Evolutionary conservation across 805 yeast genomes (phyloP), one percentile per base, ranked within the genome.

Genomic region (Metschnikowia peoriensis): DNA sequence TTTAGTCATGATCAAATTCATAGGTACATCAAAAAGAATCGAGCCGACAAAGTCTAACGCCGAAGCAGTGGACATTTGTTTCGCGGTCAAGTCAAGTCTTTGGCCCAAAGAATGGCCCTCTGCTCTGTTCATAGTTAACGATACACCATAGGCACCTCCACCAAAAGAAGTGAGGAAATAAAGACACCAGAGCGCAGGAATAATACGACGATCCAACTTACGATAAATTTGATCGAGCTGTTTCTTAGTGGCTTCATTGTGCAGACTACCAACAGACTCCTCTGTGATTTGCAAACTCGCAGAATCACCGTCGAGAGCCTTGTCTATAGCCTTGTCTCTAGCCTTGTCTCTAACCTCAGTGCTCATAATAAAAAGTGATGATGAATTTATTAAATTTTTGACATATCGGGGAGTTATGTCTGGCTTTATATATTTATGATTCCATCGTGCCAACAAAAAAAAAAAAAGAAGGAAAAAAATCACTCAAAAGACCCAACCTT

Each of bases 1-100:
- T 50, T 76, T 75, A 14, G 96, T 89, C 94, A 89, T 88, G 47
- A 82, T 71, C 59, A 89, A 75, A 67, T 89, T 89, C 92, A 89
- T 88, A 34, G 97, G 97, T 37, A 89, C 84, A 67, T 89, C 96
- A 64, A 89, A 89, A 41, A 89, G 72, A 58, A 89, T 88, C 65
- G 80, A 87, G 6, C 92, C 96, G 16, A 89, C 96, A 61, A 83
- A 89, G 71, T 86, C 85, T 40, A 89, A 73, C 0, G 96, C 94
- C 22, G 88, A 82, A 1, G 96, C 96, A 1, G 86, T 80, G 2
- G 92, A 81, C 1, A 79, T 77, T 57, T 87, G 80, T 50, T 85
- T 82, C 1, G 83, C 22, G 1, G 78, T 73, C 51, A 88, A 72
- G 0, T 72, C 59, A 28, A 89, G 74, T 7, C 80, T 66, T 55